Conservation (phyloP, 2,329 filamentous ascomycete genomes). For the Talaromyces sp. region DNA sequence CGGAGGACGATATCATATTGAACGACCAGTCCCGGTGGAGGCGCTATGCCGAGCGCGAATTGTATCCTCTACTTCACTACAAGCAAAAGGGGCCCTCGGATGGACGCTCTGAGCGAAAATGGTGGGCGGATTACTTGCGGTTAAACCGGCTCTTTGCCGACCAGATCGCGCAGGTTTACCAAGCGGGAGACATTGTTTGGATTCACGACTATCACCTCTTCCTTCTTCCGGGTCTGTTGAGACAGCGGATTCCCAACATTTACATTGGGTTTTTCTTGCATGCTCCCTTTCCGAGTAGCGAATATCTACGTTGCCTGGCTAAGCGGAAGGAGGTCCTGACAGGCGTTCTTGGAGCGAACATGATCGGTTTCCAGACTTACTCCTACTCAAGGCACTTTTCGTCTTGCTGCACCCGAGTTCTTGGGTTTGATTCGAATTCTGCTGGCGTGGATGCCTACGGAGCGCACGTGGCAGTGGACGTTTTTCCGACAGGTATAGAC, state of each 20-base stretch:
- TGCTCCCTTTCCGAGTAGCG: constrained; percentile 90
- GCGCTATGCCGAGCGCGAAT: constrained; percentile 81
- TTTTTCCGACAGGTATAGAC: constrained; percentile 93
- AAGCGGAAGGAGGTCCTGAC: constrained; percentile 86
- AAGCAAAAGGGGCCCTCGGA: constrained; percentile 89
- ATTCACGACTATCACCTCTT: constrained; percentile 94
- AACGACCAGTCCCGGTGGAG: constrained; percentile 84
- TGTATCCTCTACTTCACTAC: constrained; percentile 94
- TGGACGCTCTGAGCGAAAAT: constrained; percentile 70
- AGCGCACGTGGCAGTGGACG: constrained; percentile 80
- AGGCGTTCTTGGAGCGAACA: constrained; percentile 82
- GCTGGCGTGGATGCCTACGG: constrained; percentile 86
- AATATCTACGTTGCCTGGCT: constrained; percentile 85
- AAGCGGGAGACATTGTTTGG: constrained; percentile 85
- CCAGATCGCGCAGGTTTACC: constrained; percentile 81
- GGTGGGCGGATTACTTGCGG: constrained; percentile 89
- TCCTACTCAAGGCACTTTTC: constrained; percentile 93
- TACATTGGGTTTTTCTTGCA: constrained; percentile 95
- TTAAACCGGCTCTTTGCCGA: constrained; percentile 93
- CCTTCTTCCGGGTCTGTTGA: constrained; percentile 79
- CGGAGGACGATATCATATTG: constrained; percentile 63
- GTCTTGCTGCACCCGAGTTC: constrained; percentile 84
- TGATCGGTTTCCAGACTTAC: constrained; percentile 93
- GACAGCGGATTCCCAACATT: constrained; percentile 79
- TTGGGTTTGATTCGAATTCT: constrained; percentile 83